Evolutionary conservation across 495 filamentous ascomycete genomes (phyloP).

Genomic region (Xylona heveae): DNA sequence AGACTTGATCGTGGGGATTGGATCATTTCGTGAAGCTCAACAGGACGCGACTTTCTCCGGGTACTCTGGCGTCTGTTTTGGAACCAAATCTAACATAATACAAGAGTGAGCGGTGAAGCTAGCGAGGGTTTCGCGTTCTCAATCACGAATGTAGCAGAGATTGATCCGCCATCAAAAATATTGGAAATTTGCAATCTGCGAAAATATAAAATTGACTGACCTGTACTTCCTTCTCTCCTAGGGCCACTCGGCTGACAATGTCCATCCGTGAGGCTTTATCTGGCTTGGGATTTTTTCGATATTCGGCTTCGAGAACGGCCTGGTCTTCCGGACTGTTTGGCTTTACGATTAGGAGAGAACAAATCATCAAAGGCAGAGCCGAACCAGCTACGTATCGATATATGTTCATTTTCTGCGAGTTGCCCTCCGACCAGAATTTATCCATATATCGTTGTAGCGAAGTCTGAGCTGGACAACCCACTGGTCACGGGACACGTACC

Average conservation of each 20-base stretch:
- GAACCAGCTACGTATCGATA: no score
- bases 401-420: no score
- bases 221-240: constrained; percentile 97
- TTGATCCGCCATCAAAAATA: constrained; percentile 2
- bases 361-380: constrained; percentile 5
- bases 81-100: constrained; percentile 72
- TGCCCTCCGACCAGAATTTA: no score
- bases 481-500: constrained; percentile 11
- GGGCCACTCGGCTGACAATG: constrained; percentile 63
- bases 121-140: neutral
- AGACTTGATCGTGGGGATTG: no score
- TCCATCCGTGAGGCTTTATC: constrained; percentile 73
- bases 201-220: constrained; percentile 27
- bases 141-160: neutral
- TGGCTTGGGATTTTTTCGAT: constrained; percentile 68
- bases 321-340: constrained; percentile 82
- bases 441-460: no score
- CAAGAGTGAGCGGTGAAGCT: constrained; percentile 2
- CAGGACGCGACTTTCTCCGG: constrained; percentile 71
- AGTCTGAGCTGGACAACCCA: no score
- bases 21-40: constrained; percentile 70
- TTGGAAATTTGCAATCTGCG: constrained; percentile 5
- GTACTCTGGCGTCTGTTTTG: constrained; percentile 93
- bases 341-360: no score
- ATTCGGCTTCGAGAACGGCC: constrained; percentile 73